Evolutionary conservation across 441 rosid genomes (phyloP), one percentile per base, ranked within the genome.

Genomic region (Erysimum cheiri): DNA sequence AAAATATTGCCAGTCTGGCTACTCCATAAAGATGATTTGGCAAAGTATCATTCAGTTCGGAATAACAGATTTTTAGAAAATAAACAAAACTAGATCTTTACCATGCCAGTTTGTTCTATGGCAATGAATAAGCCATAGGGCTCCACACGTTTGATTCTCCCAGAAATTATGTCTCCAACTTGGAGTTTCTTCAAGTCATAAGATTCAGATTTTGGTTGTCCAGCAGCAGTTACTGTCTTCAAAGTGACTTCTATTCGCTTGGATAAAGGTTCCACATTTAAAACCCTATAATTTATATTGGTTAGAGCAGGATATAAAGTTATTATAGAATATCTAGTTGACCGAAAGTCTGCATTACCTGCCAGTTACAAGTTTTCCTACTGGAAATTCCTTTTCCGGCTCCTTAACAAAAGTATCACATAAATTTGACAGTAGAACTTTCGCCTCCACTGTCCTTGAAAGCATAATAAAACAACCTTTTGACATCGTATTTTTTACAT

Each of bases 361-460:
- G 77, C 99, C 99, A 71, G 59, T 43, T 29, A 92, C 92, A 64
- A 88, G 98, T 81, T 88, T 92, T 64, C 99, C 96, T 54, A 91
- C 74, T 14, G 98, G 96, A 68, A 95, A 92, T 82, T 90, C 93
- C 61, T 82, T 81, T 78, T 85, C 92, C 46, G 89, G 98, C 22
- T 83, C 80, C 40, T 82, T 81, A 61, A 92, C 74, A 85, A 58
- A 95, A 58, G 85, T 90, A 80, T 89, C 90, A 24, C 90, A 85
- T 60, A 95, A 75, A 78, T 95, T 89, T 57, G 97, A 90, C 32
- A 92, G 29, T 63, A 84, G 86, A 79, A 95, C 78, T 82, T 81
- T 95, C n/a, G 98, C 99, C 67, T 92, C 99, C 4, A 95, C 60
- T 75, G 86, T 92, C 79, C 96, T 85, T 41, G 99, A 92, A 67